These are phyloP conservation scores for Colletotrichum incanum DNA, from an alignment of 2,329 filamentous ascomycete species.

Conservation along the genomic window DNA sequence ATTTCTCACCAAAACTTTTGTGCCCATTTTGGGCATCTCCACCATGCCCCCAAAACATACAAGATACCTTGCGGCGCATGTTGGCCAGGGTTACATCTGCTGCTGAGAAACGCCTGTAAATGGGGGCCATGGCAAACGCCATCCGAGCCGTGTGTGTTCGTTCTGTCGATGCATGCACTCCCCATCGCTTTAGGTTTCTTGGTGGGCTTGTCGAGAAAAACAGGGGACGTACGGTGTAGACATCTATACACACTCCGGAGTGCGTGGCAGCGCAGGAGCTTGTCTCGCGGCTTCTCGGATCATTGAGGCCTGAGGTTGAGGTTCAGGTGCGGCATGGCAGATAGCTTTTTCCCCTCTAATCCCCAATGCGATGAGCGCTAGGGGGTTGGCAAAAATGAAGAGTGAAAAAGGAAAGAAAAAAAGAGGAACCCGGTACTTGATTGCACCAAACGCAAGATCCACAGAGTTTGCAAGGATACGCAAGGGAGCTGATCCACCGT, in stretches of 20 bases:
- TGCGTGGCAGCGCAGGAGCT: conserved; percentile 12
- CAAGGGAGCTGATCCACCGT: conserved; percentile 40
- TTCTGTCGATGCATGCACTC: background rate
- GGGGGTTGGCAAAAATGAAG: background rate
- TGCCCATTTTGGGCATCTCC: conserved; percentile 20
- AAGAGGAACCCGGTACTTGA: conserved; percentile 44
- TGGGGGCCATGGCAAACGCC: conserved; percentile 6
- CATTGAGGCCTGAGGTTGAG: conserved; percentile 30
- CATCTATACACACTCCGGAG: conserved; percentile 9
- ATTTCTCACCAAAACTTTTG: conserved; percentile 35
- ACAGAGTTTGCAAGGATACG: conserved; percentile 23
- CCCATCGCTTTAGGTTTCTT: background rate
- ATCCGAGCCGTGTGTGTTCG: background rate
- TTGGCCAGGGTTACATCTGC: background rate
- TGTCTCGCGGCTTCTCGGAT: conserved; percentile 37
- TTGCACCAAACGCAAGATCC: conserved; percentile 33
- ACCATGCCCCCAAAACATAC: background rate
- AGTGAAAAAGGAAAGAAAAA: conserved; percentile 5
- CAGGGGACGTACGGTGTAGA: background rate
- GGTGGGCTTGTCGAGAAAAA: background rate
- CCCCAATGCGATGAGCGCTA: conserved; percentile 27
- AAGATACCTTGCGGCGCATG: background rate
- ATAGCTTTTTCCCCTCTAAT: conserved; percentile 16
- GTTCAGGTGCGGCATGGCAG: background rate
- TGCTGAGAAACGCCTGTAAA: background rate